Evolutionary conservation across 2,329 filamentous ascomycete genomes (phyloP), one percentile per base, ranked within the genome.

Genomic region (Cladosporium austrohemisphaericum): DNA sequence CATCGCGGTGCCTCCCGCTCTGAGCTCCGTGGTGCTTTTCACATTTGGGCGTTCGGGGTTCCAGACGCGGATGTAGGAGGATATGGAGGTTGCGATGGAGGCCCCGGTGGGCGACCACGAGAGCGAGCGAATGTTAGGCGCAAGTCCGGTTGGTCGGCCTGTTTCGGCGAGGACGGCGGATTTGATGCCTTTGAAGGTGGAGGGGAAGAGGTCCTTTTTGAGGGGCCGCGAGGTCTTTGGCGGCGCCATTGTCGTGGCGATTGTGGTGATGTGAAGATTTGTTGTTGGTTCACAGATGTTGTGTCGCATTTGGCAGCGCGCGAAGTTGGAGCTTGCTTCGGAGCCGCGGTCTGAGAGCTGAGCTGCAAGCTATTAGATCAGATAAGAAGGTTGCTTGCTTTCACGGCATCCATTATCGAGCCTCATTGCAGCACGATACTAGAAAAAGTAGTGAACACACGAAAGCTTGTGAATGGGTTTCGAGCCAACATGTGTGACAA

Each of bases 101-200:
- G 81, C 86, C 26, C 92, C 90, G 0, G 88, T 75, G 0, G 91
- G 88, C 57, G 92, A 95, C 92, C 92, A 97, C 31, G 87, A 84
- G 57, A 97, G 51, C 33, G 57, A 59, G 32, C 54, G 61, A 50
- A 64, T 61, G 31, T 60, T 61, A 22, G 63, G 62, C 13, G 60
- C 52, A 18, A 64, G 58, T 7, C 61, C 57, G 19, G 60, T 62
- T 5, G 60, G 60, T 0, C 65, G 55, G 31, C 62, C 62, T 55
- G 59, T 54, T 43, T 75, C 72, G 53, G 62, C 61, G 69, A 93
- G 93, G 14, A 79, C 76, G 59, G 87, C 83, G 18, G 83, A 85
- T 65, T 86, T 86, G 36, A 87, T 75, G 25, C 75, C 76, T 18
- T 76, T 74, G 66, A 94, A 89, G 54, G 84, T 77, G 29, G 71